These are phyloP conservation scores for Phytophthora foliorum DNA, from an alignment of 352 stramenopile species.

Conservation along the genomic window DNA sequence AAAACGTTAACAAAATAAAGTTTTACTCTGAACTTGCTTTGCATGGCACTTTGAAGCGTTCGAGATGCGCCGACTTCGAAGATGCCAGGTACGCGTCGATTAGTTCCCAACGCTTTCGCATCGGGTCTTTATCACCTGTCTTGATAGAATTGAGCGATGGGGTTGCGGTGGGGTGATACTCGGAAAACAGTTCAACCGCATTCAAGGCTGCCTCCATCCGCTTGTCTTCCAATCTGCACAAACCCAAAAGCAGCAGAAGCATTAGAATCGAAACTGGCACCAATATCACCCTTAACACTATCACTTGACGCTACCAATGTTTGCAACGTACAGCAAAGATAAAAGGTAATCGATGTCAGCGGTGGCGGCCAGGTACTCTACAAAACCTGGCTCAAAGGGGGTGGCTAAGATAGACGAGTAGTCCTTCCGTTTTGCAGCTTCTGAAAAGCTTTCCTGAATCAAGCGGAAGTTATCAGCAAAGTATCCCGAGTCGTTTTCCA, in stretches of 20 bases:
- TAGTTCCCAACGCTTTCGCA: slow-evolving; percentile 26
- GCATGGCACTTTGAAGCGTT: slow-evolving; percentile 27
- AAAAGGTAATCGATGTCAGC: slow-evolving; percentile 44
- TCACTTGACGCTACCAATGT: not conserved
- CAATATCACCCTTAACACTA: not conserved
- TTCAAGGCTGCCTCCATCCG: slow-evolving; percentile 45
- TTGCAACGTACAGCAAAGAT: slow-evolving; percentile 35
- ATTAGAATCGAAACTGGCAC: not conserved
- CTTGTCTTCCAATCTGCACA: slow-evolving; percentile 48
- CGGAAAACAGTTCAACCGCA: slow-evolving; percentile 50
- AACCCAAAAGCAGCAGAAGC: slow-evolving; percentile 4
- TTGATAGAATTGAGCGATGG: slow-evolving; percentile 5
- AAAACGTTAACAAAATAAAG: too few species aligned
- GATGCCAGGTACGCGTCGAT: slow-evolving; percentile 30
- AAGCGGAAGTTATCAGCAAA: slow-evolving; percentile 49
- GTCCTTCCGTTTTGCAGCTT: slow-evolving; percentile 43
- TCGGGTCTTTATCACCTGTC: not conserved
- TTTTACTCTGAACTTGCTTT: slow-evolving; percentile 15
- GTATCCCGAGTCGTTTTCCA: slow-evolving; percentile 20
- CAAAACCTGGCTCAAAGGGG: slow-evolving; percentile 53
- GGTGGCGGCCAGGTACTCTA: slow-evolving; percentile 60
- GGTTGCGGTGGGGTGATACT: slow-evolving; percentile 38
- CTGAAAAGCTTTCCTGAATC: slow-evolving; percentile 49
- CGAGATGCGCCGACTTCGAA: slow-evolving; percentile 26
- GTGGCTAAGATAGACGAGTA: slow-evolving; percentile 39